Evolutionary conservation across 2,329 filamentous ascomycete species (phyloP), one percentile per base, ranked within the genome.

Genomic region (Arthrinium phaeospermum): DNA sequence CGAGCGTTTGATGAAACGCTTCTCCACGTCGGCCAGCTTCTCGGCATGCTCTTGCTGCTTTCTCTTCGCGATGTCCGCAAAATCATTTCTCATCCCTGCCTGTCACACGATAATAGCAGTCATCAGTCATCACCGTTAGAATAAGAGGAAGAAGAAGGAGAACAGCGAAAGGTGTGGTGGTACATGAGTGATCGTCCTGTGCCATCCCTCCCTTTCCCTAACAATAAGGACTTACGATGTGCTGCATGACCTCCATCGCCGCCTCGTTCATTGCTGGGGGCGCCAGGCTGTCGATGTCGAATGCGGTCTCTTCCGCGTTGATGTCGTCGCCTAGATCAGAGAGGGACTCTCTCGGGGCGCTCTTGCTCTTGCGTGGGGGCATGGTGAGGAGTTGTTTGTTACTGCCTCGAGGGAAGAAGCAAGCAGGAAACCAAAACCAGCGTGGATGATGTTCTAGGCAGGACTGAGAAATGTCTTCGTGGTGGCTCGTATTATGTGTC

Each of bases 1-100:
- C 1, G 70, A 47, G 27, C 69, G 70, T 30, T 73, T 41, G 22
- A 34, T 67, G 67, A 70, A 47, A 3, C 51, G 67, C 16, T 61
- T 16, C 67, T 44, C 67, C 30, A 71, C 0, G 5, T 67, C 49
- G 4, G 44, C 24, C 27, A 73, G 37, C 30, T 57, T 69, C 7
- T 70, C 24, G 24, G 27, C 30, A 53, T 71, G 51, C 41, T 70
- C 70, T 16, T 27, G 14, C 14, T 67, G 41, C 19, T 67, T 71
- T 16, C 27, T 22, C 27, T 57, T 22, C 7, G 34, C 37, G 13
- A 71, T 10, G 3, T 70, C 44, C 22, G 4, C 44, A 30, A 67
- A 70, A 14, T 37, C 44, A 14, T 0, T 8, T 71, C 70, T 24
- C 41, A 71, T 34, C 2, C 34, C 44, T 8, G 34, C 67, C 72